phyloP scores from a whole-genome alignment of 2,329 filamentous ascomycete species.

The Chlorencoelia australis region DNA sequence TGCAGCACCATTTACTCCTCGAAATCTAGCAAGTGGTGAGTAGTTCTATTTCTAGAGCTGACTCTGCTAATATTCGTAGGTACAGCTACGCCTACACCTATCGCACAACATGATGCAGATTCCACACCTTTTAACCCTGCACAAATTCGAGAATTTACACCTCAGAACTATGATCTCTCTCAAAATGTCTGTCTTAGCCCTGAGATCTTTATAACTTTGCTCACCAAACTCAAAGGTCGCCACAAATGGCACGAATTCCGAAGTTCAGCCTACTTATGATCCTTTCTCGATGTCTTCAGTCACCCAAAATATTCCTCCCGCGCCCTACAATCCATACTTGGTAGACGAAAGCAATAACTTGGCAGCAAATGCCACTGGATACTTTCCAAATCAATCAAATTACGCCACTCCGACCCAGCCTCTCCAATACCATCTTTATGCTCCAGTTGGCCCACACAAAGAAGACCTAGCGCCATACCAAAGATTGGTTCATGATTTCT shows the following conservation, averaged over 20 bases:
- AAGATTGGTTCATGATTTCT: constrained; percentile 79
- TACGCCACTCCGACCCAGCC: constrained; percentile 48
- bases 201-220: too few relatives aligned
- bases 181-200: too few relatives aligned
- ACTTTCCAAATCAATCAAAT: constrained; percentile 50
- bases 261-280: constrained; percentile 45
- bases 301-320: constrained; percentile 38
- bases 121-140: constrained; percentile 43
- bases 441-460: constrained; percentile 71
- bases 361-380: constrained; percentile 44
- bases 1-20: constrained; percentile 76
- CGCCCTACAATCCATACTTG: constrained; percentile 66
- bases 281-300: constrained; percentile 53
- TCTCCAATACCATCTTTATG: constrained; percentile 87
- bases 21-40: constrained; percentile 36
- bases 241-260: constrained; percentile 40
- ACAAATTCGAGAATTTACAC: constrained; percentile 49
- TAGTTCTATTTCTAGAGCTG: constrained; percentile 1
- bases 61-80: neutral
- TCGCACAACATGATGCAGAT: constrained; percentile 26
- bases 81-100: constrained; percentile 22
- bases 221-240: constrained; percentile 27
- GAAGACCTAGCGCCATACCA: constrained; percentile 80
- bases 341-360: constrained; percentile 53
- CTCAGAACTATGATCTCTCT: constrained; percentile 43